Base-by-base conservation (phyloP, 2,329 filamentous ascomycete species). In the Clonostachys solani region DNA sequence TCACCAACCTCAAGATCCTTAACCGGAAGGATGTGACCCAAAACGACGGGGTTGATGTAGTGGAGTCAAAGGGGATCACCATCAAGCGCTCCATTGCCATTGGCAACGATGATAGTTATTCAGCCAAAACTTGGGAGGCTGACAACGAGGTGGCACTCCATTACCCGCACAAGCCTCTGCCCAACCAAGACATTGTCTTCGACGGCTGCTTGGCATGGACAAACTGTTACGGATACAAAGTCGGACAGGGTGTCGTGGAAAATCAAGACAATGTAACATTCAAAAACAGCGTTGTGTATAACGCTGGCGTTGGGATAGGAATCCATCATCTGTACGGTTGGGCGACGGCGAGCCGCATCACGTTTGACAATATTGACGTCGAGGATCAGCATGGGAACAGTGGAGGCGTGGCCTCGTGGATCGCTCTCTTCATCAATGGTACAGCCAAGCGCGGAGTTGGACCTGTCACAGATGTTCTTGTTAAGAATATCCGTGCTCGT, bases 1-100 rank as follows among this genome's bases (percentile, higher is more conserved):
- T 46, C 36, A 46, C 44, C 36, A 46, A 46, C 17, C 23, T 46
- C 18, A 46, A 46, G 35, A 42, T 46, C 17, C 44, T 46, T 15
- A 37, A 46, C 23, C 35, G 44, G 13, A 33, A 40, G 19, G 44
- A 46, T 17, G 44, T 42, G 6, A 46, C 44, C 12, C 37, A 46
- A 38, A 38, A 46, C n/a, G 44, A 46, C 13, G 44, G 44, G n/a
- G 41, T 46, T 16, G 44, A 46, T 33, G 36, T 46, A 5, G 12
- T 40, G 5, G 44, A 46, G 19, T 42, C 44, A 6, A 40, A 33
- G 15, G 4, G 19, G n/a, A 38, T 46, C 15, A 40, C 12, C 12
- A 29, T 42, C 13, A 10, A 17, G n/a, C 44, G 44, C n/a, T 18
- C 35, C 36, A 46, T 46, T 15, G 44, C 44, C 17, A 46, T 46